Evolutionary conservation across 768 basidiomycete species (phyloP).

Genomic region (Serendipita sp.): DNA sequence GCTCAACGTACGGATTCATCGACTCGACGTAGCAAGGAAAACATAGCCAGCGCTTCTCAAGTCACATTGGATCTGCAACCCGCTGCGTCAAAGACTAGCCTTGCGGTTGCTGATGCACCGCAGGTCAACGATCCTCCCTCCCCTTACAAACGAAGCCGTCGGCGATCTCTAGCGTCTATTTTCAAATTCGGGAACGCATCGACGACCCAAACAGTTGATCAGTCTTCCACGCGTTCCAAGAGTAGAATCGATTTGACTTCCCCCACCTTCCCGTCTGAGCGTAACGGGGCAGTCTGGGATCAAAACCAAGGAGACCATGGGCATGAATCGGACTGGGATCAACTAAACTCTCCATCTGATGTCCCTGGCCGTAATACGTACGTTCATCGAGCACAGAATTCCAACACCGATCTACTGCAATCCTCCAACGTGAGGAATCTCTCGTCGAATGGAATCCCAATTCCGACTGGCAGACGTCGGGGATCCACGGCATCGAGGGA

Average conservation of each 20-base stretch:
- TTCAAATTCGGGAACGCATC: constrained; percentile 1
- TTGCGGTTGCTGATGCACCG: neutral
- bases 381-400: neutral
- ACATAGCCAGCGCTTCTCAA: neutral
- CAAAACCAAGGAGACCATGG: neutral
- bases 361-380: neutral
- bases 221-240: neutral
- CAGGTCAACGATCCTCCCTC: neutral
- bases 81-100: neutral
- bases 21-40: neutral
- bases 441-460: neutral
- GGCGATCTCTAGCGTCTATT: neutral
- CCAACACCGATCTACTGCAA: neutral
- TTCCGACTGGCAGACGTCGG: neutral
- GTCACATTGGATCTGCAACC: neutral
- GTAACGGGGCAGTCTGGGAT: neutral
- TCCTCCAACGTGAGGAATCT: neutral
- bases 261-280: neutral
- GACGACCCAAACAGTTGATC: neutral
- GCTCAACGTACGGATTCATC: neutral
- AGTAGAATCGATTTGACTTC: neutral
- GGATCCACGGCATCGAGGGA: neutral
- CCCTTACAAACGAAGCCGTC: neutral
- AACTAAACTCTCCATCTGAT: constrained; percentile 1
- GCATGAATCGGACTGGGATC: neutral